Evolutionary conservation across 768 basidiomycete species (phyloP).

Genomic region (Psilocybe cyanescens): DNA sequence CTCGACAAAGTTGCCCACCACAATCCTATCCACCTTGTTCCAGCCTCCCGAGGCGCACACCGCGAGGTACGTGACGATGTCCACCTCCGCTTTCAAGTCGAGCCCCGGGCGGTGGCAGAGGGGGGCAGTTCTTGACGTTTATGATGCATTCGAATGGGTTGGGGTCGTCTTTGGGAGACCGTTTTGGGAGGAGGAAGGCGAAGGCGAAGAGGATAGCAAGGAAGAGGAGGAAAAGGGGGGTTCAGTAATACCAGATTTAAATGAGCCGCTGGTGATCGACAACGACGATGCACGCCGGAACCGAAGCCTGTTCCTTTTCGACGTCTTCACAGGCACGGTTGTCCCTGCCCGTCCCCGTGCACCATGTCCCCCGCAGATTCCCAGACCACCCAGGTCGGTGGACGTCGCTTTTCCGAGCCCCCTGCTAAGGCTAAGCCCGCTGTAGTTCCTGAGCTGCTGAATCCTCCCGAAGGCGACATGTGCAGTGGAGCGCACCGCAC

Average conservation of each 20-base stretch:
- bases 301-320: slow-evolving; percentile 21
- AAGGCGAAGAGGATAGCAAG: neutral
- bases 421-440: neutral
- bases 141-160: slow-evolving; percentile 78
- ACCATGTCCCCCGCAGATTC: slow-evolving; percentile 9
- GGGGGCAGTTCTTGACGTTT: slow-evolving; percentile 92
- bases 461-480: no score
- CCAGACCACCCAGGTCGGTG: neutral
- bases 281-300: slow-evolving; percentile 17
- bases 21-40: slow-evolving; percentile 84
- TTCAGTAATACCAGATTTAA: neutral
- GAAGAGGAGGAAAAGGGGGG: neutral
- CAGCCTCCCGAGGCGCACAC: slow-evolving; percentile 95
- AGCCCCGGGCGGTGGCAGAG: slow-evolving; percentile 88
- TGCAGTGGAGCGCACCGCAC: slow-evolving; percentile 63
- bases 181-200: neutral
- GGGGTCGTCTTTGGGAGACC: neutral
- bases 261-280: slow-evolving; percentile 20
- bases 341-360: neutral
- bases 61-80: slow-evolving; percentile 96
- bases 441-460: no score
- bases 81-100: slow-evolving; percentile 86
- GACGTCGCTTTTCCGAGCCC: slow-evolving; percentile 34
- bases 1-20: slow-evolving; percentile 94
- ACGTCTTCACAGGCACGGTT: slow-evolving; percentile 7